A percentile compares a stretch with the other conserved stretches of the same genome.
Evolutionary conservation across 2,329 filamentous ascomycete genomes (phyloP).

Genomic region (Ophiostoma perfectum): DNA sequence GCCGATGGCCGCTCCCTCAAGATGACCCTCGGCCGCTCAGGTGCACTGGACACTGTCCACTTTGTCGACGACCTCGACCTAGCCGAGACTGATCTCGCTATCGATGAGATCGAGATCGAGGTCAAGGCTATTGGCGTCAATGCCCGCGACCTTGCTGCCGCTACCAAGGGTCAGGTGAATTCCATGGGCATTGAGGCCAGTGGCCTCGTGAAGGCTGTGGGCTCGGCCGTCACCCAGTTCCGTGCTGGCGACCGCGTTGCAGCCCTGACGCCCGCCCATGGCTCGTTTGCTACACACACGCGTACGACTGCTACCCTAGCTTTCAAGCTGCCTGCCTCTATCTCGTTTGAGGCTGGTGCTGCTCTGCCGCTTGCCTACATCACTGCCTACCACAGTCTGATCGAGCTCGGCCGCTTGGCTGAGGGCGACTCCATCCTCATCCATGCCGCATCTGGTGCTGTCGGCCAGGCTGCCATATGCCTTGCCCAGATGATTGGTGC

Average conservation of each 20-base stretch:
- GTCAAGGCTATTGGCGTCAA: slow-evolving; percentile 11
- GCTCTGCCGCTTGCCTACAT: neutral
- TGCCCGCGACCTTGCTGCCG: neutral
- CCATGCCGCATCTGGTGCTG: neutral
- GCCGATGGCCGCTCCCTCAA: slow-evolving; percentile 12
- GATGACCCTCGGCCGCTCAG: slow-evolving; percentile 14
- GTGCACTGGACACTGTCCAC: slow-evolving; percentile 16
- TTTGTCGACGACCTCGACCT: neutral
- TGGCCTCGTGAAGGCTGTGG: slow-evolving; percentile 5
- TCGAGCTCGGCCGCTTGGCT: slow-evolving; percentile 14
- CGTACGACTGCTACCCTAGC: slow-evolving; percentile 32
- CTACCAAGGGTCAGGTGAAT: slow-evolving; percentile 4
- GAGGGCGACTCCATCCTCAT: slow-evolving; percentile 9
- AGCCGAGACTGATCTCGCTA: neutral
- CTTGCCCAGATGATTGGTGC: slow-evolving; percentile 38
- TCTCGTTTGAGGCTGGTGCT: slow-evolving; percentile 36
- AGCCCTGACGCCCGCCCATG: slow-evolving; percentile 14
- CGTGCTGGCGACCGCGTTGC: slow-evolving; percentile 7
- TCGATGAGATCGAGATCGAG: slow-evolving; percentile 13
- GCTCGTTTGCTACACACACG: slow-evolving; percentile 24
- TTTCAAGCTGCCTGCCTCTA: slow-evolving; percentile 36
- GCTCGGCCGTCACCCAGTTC: neutral
- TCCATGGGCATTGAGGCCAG: slow-evolving; percentile 12
- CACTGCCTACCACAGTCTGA: neutral
- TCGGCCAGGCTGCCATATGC: slow-evolving; percentile 33